Base-by-base conservation (phyloP, 768 basidiomycete genomes). In the Tulasnella sp. region DNA sequence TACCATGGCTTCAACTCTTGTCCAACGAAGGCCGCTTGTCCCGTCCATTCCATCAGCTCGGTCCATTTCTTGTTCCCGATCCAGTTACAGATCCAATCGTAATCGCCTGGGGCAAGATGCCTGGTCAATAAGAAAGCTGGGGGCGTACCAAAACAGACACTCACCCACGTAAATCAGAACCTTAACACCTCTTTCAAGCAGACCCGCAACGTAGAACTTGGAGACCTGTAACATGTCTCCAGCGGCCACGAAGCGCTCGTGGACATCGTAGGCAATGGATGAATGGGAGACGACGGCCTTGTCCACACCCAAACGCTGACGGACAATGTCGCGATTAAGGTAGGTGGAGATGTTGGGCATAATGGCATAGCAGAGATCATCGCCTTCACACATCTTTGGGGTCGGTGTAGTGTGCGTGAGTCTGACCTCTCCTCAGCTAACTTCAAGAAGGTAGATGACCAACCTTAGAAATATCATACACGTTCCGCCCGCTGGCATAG, bases 151-250 rank as follows among this genome's bases (percentile, higher is more conserved):
- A 38, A 15, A 15, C 34, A 15, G 15, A 38, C 34, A 48, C 53
- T 7, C 22, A 59, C 49, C 56, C 11, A 24, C 56, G 27, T 59
- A 59, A 22, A 59, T 52, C 43, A 91, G 75, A 34, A 87, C 72
- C 4, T 82, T 79, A 19, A 92, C 70, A 0, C 83, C 84, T n/a
- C 86, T 78, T 60, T 91, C 87, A 8, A 91, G 77, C 41, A 91
- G 78, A 0, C 75, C 78, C 0, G 80, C 74, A 60, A 87, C 80
- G 66, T 87, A 83, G 22, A 25, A 50, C 19, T 53, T n/a, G 15
- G 49, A 48, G 22, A 24, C 11, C 15, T 54, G 56, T 7, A n/a
- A n/a, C 29, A 24, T n/a, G 69, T 88, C 86, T 65, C 83, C 71
- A 60, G 80, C 79, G 12, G 72, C 69, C 44, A 69, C 68, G 71